A percentile compares a stretch with the other conserved stretches of the same genome.
phyloP scores from a whole-genome alignment of 2,329 filamentous ascomycete genomes.

The Sphaerostilbella broomeana region DNA sequence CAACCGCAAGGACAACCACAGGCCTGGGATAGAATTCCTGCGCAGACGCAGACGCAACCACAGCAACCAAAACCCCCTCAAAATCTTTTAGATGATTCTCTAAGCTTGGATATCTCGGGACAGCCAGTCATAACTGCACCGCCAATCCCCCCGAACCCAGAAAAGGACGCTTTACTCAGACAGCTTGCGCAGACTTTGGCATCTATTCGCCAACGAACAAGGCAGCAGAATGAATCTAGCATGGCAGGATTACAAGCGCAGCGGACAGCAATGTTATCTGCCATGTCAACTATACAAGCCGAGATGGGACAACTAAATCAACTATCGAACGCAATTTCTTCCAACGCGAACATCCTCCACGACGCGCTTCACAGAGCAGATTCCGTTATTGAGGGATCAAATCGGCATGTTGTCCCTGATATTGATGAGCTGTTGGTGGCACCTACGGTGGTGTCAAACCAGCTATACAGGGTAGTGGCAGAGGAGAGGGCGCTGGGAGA shows the following conservation, averaged over 20 bases:
- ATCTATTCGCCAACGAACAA: slow-evolving; percentile 60
- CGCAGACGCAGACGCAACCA: slow-evolving; percentile 14
- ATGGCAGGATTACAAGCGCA: slow-evolving; percentile 73
- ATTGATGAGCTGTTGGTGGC: slow-evolving; percentile 92
- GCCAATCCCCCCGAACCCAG: slow-evolving; percentile 88
- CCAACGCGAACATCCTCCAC: slow-evolving; percentile 73
- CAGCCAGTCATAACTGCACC: slow-evolving; percentile 57
- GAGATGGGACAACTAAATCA: slow-evolving; percentile 68
- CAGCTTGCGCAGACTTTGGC: slow-evolving; percentile 67
- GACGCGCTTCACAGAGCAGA: slow-evolving; percentile 75
- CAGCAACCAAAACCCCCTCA: slow-evolving; percentile 28
- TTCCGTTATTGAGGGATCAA: slow-evolving; percentile 65
- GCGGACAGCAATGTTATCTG: slow-evolving; percentile 65
- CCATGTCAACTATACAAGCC: slow-evolving; percentile 61
- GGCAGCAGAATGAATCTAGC: slow-evolving; percentile 66
- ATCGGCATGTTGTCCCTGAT: slow-evolving; percentile 60
- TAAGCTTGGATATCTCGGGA: slow-evolving; percentile 44
- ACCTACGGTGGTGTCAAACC: slow-evolving; percentile 85
- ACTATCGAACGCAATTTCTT: slow-evolving; percentile 62
- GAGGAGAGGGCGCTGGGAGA: slow-evolving; percentile 85
- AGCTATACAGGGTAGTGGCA: slow-evolving; percentile 81
- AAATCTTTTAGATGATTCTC: slow-evolving; percentile 51
- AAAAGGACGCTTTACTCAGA: slow-evolving; percentile 80
- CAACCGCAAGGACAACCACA: slow-evolving; percentile 19
- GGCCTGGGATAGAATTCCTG: slow-evolving; percentile 17